Percentiles rank a stretch among this genome's conserved stretches.
These are phyloP conservation scores for Baorangia bicolor DNA, from an alignment of 768 basidiomycete species.

Conservation along the genomic window DNA sequence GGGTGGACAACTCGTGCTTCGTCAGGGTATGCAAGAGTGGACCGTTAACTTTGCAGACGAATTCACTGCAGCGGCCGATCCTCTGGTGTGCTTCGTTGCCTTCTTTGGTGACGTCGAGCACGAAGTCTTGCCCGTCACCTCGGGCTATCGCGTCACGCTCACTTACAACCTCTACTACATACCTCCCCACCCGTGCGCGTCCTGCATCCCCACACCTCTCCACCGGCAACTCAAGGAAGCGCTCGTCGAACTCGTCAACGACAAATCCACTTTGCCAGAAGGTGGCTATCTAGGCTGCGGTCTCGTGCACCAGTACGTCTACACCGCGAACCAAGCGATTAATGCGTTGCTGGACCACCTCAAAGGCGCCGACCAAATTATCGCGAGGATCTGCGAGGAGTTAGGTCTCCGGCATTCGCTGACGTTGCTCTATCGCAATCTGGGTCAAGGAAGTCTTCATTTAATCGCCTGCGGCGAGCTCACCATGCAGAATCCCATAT, in stretches of 20 bases:
- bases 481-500: too few species aligned
- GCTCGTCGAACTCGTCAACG: conserved; percentile 17
- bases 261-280: conserved; percentile 27
- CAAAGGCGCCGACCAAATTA: background rate
- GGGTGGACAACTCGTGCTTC: conserved; percentile 5
- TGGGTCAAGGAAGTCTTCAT: background rate
- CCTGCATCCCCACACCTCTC: background rate
- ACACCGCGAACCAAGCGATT: background rate
- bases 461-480: background rate
- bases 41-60: background rate
- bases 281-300: conserved; percentile 38
- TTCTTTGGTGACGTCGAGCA: conserved; percentile 46
- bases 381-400: background rate
- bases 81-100: conserved; percentile 35
- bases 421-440: background rate
- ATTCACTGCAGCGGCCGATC: background rate
- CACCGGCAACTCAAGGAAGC: background rate
- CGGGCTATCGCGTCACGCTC: conserved; percentile 44
- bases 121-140: conserved; percentile 40
- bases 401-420: background rate
- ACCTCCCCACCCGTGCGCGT: background rate
- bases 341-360: background rate
- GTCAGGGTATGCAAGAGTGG: background rate
- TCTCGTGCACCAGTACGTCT: conserved; percentile 33
- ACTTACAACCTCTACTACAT: conserved; percentile 38